These are phyloP conservation scores for Alternaria sp. DNA, from an alignment of 2,329 filamentous ascomycete species.

Conservation along the genomic window DNA sequence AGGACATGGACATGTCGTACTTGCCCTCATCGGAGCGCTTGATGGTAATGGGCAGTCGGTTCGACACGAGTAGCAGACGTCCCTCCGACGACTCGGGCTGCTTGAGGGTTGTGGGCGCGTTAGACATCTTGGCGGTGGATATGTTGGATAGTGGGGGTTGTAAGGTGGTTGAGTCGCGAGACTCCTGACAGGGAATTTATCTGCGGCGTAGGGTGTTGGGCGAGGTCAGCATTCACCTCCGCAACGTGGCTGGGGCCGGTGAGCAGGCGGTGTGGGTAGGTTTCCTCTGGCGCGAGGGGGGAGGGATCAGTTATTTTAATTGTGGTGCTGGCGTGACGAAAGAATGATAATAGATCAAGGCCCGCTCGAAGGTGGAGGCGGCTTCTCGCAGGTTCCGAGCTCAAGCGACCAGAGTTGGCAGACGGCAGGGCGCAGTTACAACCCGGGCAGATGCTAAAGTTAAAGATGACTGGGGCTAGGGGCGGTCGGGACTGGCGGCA, in stretches of 20 bases:
- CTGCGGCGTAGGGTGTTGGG: conserved; percentile 1
- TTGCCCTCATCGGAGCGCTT: conserved; percentile 90
- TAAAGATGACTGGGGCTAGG: conserved; percentile 15
- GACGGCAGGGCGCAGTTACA: conserved; percentile 17
- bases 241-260: neutral
- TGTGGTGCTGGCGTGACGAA: conserved; percentile 34
- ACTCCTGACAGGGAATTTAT: conserved; percentile 4
- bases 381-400: conserved; percentile 38
- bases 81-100: conserved; percentile 42
- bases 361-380: conserved; percentile 30
- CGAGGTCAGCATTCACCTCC: conserved; percentile 1
- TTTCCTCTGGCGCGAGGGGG: neutral
- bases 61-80: conserved; percentile 84
- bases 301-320: conserved; percentile 6
- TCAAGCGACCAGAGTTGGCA: conserved; percentile 15
- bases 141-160: conserved; percentile 6
- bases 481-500: conserved; percentile 18
- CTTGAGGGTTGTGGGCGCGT: conserved; percentile 41
- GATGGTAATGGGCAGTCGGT: conserved; percentile 94
- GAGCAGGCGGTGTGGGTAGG: neutral
- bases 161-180: neutral
- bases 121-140: conserved; percentile 23
- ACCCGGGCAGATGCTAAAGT: conserved; percentile 15
- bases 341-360: conserved; percentile 38
- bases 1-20: conserved; percentile 96